Base-by-base conservation (phyloP, 257 asterid genomes). In the Dorcoceras hygrometricum region DNA sequence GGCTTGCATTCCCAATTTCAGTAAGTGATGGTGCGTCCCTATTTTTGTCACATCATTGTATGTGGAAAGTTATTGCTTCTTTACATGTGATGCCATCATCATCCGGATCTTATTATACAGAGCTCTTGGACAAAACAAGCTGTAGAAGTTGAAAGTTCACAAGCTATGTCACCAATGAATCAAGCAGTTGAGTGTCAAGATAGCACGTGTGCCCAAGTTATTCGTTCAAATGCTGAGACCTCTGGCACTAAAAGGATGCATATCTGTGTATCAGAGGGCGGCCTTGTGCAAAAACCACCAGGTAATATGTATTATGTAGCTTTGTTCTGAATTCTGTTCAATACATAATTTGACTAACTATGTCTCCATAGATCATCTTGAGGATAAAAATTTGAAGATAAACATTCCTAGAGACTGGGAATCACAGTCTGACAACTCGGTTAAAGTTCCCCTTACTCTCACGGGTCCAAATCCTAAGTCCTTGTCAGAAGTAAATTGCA, bases 41-140 rank as follows among this genome's bases (percentile, higher is more conserved):
- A 31, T 22, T 19, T 22, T 24, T 58, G 67, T 25, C 51, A 4
- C 22, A 16, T 43, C 23, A 57, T 43, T 22, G 0, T 23, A 23
- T 36, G 67, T 29, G 28, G 32, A 24, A 62, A 70, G 12, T 27
- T 54, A 39, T 48, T 58, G 72, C 73, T 29, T 27, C 65, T 65
- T 79, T 64, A 59, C 73, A 28, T 55, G 23, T 62, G 75, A n/a
- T 50, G 22, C 57, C 58, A 54, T 7, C 22, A 36, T 59, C 20
- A 73, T 39, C 14, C 51, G 56, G 51, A 62, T 71, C 43, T 57
- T 63, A 61, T 76, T 77, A 36, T 70, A 39, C 88, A 89, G 97
- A 87, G 86, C 76, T 87, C 92, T 51, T 89, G 96, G 96, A 86
- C 89, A 46, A 87, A 89, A 72, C 89, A 84, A 71, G 95, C 83